phyloP scores from a whole-genome alignment of 495 filamentous ascomycete species.

The Peziza echinospora region DNA sequence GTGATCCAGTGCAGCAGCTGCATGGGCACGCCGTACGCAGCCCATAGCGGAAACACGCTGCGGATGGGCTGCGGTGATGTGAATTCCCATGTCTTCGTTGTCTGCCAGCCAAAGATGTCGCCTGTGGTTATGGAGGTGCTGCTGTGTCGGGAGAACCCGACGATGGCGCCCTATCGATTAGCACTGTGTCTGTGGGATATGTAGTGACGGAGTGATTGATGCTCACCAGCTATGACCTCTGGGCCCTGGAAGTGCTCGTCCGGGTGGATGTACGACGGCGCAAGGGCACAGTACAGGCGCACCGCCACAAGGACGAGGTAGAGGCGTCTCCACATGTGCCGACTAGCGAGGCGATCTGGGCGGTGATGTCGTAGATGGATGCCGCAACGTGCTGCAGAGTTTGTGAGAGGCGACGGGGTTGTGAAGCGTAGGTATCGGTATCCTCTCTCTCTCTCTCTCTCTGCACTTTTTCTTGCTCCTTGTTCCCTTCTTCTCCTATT shows the following conservation, averaged over 20 bases:
- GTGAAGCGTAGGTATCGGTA: no score
- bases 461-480: no score
- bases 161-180: not conserved
- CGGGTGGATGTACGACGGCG: constrained; percentile 88
- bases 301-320: constrained; percentile 69
- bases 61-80: constrained; percentile 65
- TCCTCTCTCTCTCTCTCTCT: no score
- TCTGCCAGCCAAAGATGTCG: constrained; percentile 70
- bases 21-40: constrained; percentile 81
- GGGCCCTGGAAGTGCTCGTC: constrained; percentile 98
- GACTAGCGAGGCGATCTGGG: no score
- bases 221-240: constrained; percentile 78
- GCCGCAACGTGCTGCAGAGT: no score
- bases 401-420: no score
- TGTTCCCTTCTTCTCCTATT: no score
- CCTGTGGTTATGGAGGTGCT: constrained; percentile 29
- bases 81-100: constrained; percentile 84
- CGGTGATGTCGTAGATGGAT: no score
- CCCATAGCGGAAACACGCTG: constrained; percentile 91
- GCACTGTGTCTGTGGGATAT: not conserved
- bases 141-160: not conserved
- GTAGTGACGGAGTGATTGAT: not conserved
- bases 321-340: constrained; percentile 90
- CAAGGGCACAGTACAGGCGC: constrained; percentile 81
- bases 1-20: constrained; percentile 65